Evolutionary conservation across 106 monocot species (phyloP).

Genomic region (Amphibolis antarctica): DNA sequence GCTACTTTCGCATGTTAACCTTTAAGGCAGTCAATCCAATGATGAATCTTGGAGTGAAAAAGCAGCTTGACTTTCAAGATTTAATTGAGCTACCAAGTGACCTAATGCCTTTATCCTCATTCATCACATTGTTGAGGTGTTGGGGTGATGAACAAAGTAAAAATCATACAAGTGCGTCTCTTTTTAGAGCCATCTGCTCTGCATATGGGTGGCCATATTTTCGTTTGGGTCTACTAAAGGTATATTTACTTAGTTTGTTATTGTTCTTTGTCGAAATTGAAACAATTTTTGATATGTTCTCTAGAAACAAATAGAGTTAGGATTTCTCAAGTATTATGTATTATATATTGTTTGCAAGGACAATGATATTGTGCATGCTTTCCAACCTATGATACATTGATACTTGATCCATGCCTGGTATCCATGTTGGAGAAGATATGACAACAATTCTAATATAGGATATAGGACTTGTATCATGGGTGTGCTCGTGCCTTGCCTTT

Average conservation of each 20-base stretch:
- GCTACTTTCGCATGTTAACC: conserved; percentile 25
- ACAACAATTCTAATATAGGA: too few species aligned
- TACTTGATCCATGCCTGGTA: too few species aligned
- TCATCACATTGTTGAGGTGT: conserved; percentile 24
- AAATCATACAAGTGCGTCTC: conserved; percentile 7
- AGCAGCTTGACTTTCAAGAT: conserved; percentile 57
- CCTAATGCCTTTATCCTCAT: conserved; percentile 27
- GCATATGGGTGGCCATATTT: conserved; percentile 57
- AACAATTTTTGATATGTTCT: too few species aligned
- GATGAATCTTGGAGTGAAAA: conserved; percentile 40
- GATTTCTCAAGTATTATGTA: too few species aligned
- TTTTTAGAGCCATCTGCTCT: conserved; percentile 32
- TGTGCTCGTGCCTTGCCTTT: too few species aligned
- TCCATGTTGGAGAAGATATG: too few species aligned
- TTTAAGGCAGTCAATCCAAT: conserved; percentile 45
- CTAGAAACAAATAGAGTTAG: too few species aligned
- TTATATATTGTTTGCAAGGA: too few species aligned
- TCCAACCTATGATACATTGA: too few species aligned
- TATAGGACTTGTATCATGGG: too few species aligned
- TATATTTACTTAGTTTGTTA: conserved; percentile 2
- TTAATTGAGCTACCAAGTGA: conserved; percentile 43
- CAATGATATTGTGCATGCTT: too few species aligned
- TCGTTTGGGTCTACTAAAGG: conserved; percentile 44
- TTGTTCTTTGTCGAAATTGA: neutral
- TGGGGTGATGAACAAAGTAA: conserved; percentile 34